These are phyloP conservation scores for Hanseniaspora taiwanica DNA, from an alignment of 805 yeast species.

Conservation along the genomic window DNA sequence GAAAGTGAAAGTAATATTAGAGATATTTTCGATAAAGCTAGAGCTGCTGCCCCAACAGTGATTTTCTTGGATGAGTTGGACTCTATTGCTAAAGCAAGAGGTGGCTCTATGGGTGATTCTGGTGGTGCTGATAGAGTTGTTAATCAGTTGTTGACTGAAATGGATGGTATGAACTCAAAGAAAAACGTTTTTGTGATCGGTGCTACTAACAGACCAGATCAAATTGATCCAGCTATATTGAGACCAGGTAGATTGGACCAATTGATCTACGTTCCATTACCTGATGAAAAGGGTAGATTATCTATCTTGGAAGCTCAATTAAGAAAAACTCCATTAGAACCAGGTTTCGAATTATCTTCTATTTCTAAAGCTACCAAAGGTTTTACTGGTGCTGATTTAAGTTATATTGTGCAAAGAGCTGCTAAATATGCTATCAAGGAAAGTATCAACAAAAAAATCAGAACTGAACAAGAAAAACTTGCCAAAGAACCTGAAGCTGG, in stretches of 20 bases:
- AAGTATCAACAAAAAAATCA: conserved; percentile 46
- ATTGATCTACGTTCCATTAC: conserved; percentile 95
- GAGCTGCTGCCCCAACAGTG: conserved; percentile 99
- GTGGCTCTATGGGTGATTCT: conserved; percentile 82
- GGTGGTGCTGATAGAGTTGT: conserved; percentile 98
- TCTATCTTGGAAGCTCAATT: conserved; percentile 91
- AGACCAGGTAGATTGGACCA: conserved; percentile 99
- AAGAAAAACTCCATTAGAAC: conserved; percentile 97
- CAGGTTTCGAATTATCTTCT: conserved; percentile 78
- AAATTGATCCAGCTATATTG: conserved; percentile 94
- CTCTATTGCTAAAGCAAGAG: conserved; percentile 95
- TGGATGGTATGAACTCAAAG: conserved; percentile 99
- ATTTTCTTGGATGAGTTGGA: conserved; percentile 97
- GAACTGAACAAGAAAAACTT: conserved; percentile 13
- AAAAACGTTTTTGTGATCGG: conserved; percentile 98
- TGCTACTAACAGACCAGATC: conserved; percentile 99
- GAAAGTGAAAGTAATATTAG: conserved; percentile 96
- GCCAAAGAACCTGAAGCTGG: no score
- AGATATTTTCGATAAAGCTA: conserved; percentile 94
- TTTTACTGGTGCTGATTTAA: conserved; percentile 97
- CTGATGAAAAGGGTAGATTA: conserved; percentile 88
- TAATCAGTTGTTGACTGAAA: conserved; percentile 88
- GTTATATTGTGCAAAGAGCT: conserved; percentile 94
- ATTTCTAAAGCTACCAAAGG: conserved; percentile 94
- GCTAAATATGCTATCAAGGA: conserved; percentile 98